phyloP scores from a whole-genome alignment of 192 early-diverging fungal species.

The Backusella westeae region DNA sequence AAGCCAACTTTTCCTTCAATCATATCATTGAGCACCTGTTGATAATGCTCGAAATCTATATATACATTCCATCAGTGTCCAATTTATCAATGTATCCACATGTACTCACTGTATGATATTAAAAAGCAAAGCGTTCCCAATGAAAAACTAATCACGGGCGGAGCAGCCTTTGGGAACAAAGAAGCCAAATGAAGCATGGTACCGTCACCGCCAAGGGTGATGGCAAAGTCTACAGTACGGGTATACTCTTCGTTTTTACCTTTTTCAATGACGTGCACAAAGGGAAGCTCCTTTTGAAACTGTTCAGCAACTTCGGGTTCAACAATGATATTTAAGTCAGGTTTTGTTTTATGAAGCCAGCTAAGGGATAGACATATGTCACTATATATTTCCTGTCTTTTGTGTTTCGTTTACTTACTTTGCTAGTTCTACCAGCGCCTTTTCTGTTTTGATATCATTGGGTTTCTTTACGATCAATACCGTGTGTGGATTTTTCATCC shows the following conservation, averaged over 20 bases:
- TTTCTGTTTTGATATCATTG: slow-evolving; percentile 60
- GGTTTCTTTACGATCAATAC: slow-evolving; percentile 85
- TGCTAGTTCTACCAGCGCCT: slow-evolving; percentile 63
- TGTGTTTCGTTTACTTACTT: slow-evolving; percentile 33
- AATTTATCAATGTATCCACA: background rate
- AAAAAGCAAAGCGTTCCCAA: slow-evolving; percentile 91
- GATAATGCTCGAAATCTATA: slow-evolving; percentile 65
- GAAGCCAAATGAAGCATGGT: slow-evolving; percentile 87
- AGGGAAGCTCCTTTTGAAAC: slow-evolving; percentile 49
- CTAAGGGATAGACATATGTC: slow-evolving; percentile 12
- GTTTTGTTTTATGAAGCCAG: slow-evolving; percentile 68
- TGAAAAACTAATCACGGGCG: slow-evolving; percentile 92
- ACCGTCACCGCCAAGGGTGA: slow-evolving; percentile 94
- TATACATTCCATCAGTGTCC: background rate
- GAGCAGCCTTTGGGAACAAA: slow-evolving; percentile 70
- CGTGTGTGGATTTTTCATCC: slow-evolving; percentile 63
- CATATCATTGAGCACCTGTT: slow-evolving; percentile 55
- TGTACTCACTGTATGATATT: slow-evolving; percentile 68
- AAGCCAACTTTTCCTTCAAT: slow-evolving; percentile 65
- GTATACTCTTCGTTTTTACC: slow-evolving; percentile 61
- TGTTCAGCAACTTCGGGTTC: slow-evolving; percentile 62
- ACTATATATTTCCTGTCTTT: background rate
- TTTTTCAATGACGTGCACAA: slow-evolving; percentile 51
- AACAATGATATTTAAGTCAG: slow-evolving; percentile 65
- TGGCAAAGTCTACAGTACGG: slow-evolving; percentile 74